These are phyloP conservation scores for Litchi chinensis DNA, from an alignment of 345 rosid species.

Conservation along the genomic window DNA sequence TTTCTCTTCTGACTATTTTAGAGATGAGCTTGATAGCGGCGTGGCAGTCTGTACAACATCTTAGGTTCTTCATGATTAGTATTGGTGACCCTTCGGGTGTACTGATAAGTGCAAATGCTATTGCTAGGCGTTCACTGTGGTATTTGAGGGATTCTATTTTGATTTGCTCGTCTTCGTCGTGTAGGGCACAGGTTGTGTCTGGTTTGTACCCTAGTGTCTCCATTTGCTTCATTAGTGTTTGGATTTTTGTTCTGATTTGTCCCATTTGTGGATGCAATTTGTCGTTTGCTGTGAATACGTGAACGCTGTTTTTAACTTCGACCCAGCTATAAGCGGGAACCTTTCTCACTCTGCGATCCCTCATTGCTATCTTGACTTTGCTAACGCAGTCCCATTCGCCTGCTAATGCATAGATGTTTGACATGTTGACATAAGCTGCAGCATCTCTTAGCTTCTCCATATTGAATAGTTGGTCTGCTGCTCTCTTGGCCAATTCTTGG, in stretches of 20 bases:
- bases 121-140: conserved; percentile 82
- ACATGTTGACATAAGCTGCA: conserved; percentile 77
- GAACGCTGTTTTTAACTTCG: conserved; percentile 61
- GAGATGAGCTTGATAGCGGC: conserved; percentile 83
- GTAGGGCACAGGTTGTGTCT: conserved; percentile 71
- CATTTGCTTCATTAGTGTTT: conserved; percentile 53
- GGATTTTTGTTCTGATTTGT: conserved; percentile 57
- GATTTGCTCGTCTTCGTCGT: conserved; percentile 56
- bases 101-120: conserved; percentile 79
- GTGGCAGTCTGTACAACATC: conserved; percentile 88
- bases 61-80: conserved; percentile 79
- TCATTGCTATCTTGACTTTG: conserved; percentile 76
- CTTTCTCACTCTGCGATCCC: conserved; percentile 73
- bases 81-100: conserved; percentile 75
- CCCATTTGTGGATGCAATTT: conserved; percentile 54
- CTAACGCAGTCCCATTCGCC: conserved; percentile 75
- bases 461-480: conserved; percentile 61
- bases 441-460: conserved; percentile 84
- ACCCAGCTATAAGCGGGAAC: conserved; percentile 85
- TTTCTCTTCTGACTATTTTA: conserved; percentile 72
- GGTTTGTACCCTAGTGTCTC: conserved; percentile 74
- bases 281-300: conserved; percentile 70
- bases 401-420: conserved; percentile 74
- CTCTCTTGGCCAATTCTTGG: conserved; percentile 62
- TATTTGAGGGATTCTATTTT: conserved; percentile 74